These are phyloP conservation scores for Penicillium soppii DNA, from an alignment of 495 filamentous ascomycete genomes.

Conservation along the genomic window DNA sequence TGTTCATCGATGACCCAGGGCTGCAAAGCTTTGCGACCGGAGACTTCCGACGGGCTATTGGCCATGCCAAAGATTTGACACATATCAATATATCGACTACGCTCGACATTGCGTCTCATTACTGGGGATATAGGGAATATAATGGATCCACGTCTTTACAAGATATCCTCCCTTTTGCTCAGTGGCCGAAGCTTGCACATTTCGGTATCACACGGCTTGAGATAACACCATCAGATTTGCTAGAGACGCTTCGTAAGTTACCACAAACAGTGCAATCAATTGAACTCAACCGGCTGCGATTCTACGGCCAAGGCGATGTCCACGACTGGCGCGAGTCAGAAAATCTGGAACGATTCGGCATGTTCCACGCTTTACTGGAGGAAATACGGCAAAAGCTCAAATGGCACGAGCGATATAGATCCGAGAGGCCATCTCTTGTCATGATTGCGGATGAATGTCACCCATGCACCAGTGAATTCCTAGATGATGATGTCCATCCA, in stretches of 20 bases:
- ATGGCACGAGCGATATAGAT: conserved; percentile 11
- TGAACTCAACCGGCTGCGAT: conserved; percentile 9
- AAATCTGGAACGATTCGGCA: too few species aligned
- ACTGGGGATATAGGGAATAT: too few species aligned
- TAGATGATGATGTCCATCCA: too few species aligned
- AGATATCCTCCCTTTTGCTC: conserved; percentile 10
- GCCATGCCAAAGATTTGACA: conserved; percentile 15
- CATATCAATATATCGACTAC: conserved; percentile 13
- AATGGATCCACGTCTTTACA: conserved; percentile 9
- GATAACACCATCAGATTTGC: background rate
- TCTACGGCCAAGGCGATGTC: too few species aligned
- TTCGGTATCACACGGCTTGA: background rate
- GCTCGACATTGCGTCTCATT: conserved; percentile 7
- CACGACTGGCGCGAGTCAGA: too few species aligned
- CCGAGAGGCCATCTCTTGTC: conserved; percentile 6
- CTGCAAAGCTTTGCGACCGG: conserved; percentile 17
- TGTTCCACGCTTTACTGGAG: conserved; percentile 6
- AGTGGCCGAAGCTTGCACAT: conserved; percentile 13
- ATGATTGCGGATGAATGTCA: conserved; percentile 1
- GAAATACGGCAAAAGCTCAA: conserved; percentile 10
- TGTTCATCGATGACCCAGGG: conserved; percentile 10
- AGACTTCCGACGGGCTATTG: conserved; percentile 10
- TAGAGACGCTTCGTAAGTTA: conserved; percentile 5
- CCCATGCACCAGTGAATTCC: too few species aligned
- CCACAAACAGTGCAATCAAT: conserved; percentile 6